Percentiles rank a stretch among this genome's conserved stretches.
Evolutionary conservation across 2,329 filamentous ascomycete genomes (phyloP).

Genomic region (Phoma herbarum): DNA sequence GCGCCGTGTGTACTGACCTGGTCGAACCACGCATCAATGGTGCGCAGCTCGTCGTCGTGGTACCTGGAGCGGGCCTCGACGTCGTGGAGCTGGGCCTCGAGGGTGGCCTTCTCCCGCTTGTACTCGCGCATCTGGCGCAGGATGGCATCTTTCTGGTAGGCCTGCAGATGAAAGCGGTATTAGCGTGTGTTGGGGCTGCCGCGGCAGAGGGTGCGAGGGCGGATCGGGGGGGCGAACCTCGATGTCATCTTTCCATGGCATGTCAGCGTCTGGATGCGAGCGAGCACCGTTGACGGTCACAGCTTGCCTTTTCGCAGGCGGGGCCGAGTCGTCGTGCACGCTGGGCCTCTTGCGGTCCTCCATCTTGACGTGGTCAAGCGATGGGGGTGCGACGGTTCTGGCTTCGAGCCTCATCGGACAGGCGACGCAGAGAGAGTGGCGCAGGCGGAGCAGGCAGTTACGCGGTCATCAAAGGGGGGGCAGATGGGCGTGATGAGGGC

Average conservation of each 20-base stretch:
- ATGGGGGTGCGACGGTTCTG: constrained; percentile 76
- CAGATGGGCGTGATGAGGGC: constrained; percentile 35
- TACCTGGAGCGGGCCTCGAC: constrained; percentile 78
- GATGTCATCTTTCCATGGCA: constrained; percentile 75
- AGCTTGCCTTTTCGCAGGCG: constrained; percentile 90
- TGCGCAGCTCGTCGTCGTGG: constrained; percentile 91
- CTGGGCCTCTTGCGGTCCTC: constrained; percentile 99
- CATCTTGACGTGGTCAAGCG: constrained; percentile 88
- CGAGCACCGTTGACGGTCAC: constrained; percentile 75
- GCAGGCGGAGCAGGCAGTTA: constrained; percentile 25
- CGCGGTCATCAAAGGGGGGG: neutral
- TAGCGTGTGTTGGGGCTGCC: constrained; percentile 41
- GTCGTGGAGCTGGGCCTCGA: constrained; percentile 83
- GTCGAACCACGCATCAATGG: constrained; percentile 92
- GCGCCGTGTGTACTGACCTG: constrained; percentile 69
- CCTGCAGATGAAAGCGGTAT: constrained; percentile 60
- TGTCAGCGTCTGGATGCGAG: constrained; percentile 71
- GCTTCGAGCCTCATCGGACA: constrained; percentile 85
- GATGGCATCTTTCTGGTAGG: constrained; percentile 95
- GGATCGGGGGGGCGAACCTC: constrained; percentile 69
- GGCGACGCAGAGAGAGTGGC: constrained; percentile 54
- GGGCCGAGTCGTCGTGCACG: constrained; percentile 81
- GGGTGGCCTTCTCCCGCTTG: constrained; percentile 84
- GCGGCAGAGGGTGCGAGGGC: constrained; percentile 28
- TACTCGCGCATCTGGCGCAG: constrained; percentile 98